These are phyloP conservation scores for Botryotinia narcissicola DNA, from an alignment of 2,329 filamentous ascomycete species.

Conservation along the genomic window DNA sequence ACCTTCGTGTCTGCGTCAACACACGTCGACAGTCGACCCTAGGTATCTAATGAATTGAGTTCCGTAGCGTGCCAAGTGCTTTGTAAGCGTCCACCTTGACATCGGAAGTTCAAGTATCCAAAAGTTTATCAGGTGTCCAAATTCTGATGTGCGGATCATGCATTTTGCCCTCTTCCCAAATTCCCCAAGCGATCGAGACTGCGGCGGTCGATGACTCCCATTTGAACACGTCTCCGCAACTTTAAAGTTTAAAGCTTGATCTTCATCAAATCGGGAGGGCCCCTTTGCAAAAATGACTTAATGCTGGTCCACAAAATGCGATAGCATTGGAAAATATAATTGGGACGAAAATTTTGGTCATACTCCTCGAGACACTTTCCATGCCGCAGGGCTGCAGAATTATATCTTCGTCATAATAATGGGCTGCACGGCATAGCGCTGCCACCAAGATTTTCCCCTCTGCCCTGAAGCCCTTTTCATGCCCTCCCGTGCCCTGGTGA, in stretches of 20 bases:
- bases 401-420: not conserved
- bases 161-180: no score
- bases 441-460: not conserved
- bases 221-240: slow-evolving; percentile 12
- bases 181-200: not conserved
- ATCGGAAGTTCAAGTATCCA: not conserved
- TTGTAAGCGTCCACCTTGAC: not conserved
- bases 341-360: not conserved
- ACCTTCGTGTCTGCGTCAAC: not conserved
- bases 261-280: not conserved
- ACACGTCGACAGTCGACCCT: not conserved
- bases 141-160: not conserved
- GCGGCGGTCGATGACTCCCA: not conserved
- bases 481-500: not conserved
- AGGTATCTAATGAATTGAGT: not conserved
- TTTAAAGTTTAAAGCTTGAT: slow-evolving; percentile 7
- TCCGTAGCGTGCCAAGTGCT: not conserved
- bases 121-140: not conserved
- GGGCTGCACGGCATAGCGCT: not conserved
- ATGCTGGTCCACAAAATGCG: not conserved
- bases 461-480: slow-evolving; percentile 2
- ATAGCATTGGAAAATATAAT: not conserved
- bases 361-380: no score
- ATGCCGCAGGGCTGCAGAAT: slow-evolving; percentile 12
- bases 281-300: slow-evolving; percentile 7